Percentiles rank a stretch among this genome's conserved stretches.
Evolutionary conservation across 2,329 filamentous ascomycete genomes (phyloP).

Genomic region (Cladosporium sp.): DNA sequence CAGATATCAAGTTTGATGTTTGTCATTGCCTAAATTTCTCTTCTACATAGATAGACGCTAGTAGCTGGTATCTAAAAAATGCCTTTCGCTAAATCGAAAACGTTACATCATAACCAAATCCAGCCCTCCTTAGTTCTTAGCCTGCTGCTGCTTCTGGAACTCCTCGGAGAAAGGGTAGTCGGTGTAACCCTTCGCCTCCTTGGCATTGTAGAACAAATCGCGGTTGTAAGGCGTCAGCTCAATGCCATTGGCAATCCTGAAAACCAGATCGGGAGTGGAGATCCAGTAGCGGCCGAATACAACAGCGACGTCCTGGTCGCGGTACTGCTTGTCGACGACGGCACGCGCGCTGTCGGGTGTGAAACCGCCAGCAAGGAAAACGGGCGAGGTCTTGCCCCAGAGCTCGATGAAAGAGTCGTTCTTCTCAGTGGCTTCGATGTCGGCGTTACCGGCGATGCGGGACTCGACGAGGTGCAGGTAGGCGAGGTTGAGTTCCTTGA

Average conservation of each 20-base stretch:
- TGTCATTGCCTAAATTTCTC: too few species aligned
- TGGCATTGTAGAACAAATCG: conserved; percentile 47
- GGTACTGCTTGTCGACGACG: conserved; percentile 38
- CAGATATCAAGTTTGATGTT: too few species aligned
- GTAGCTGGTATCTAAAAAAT: not conserved
- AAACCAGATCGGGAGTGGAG: conserved; percentile 53
- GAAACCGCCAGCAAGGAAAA: conserved; percentile 54
- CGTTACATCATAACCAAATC: not conserved
- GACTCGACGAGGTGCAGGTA: conserved; percentile 66
- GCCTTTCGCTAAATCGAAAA: not conserved
- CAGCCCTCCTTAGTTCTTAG: not conserved
- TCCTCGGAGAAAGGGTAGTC: conserved; percentile 43
- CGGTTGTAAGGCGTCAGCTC: conserved; percentile 48
- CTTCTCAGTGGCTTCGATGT: conserved; percentile 44
- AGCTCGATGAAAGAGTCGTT: conserved; percentile 50
- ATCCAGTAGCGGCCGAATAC: conserved; percentile 55
- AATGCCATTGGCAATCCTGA: conserved; percentile 46
- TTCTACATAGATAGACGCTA: too few species aligned
- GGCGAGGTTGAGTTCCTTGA: conserved; percentile 57
- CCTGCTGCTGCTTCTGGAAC: conserved; percentile 17
- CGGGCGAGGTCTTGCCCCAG: conserved; percentile 45
- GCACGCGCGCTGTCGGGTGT: conserved; percentile 42
- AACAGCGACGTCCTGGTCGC: conserved; percentile 46
- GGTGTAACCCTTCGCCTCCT: conserved; percentile 43
- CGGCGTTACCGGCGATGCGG: conserved; percentile 49